These are phyloP conservation scores for Geum urbanum DNA, from an alignment of 306 rosid species.

Conservation along the genomic window DNA sequence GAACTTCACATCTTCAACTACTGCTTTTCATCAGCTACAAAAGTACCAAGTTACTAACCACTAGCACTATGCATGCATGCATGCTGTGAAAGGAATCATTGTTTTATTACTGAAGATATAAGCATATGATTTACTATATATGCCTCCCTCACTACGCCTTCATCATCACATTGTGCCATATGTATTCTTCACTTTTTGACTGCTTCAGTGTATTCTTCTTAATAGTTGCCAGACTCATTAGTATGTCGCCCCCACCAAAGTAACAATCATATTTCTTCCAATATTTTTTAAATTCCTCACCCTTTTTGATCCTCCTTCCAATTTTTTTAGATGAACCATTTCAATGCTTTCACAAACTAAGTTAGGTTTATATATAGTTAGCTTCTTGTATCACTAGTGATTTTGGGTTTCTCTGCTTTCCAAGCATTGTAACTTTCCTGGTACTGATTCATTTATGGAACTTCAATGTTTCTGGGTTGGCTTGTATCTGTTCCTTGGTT, in stretches of 20 bases:
- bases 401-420: conserved; percentile 29
- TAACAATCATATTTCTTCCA: conserved; percentile 30
- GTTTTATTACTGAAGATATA: background rate
- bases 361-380: background rate
- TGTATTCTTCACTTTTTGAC: conserved; percentile 21
- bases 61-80: background rate
- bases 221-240: conserved; percentile 25
- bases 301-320: conserved; percentile 12
- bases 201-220: conserved; percentile 24
- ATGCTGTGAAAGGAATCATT: background rate
- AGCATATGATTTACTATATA: background rate
- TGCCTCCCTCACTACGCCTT: conserved; percentile 22
- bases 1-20: background rate
- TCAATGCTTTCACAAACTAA: conserved; percentile 4
- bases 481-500: conserved; percentile 47
- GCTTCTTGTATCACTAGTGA: conserved; percentile 5
- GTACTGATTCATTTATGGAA: conserved; percentile 36
- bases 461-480: conserved; percentile 28
- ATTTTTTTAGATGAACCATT: conserved; percentile 12
- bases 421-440: background rate
- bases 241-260: conserved; percentile 40
- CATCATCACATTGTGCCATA: conserved; percentile 36
- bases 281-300: conserved; percentile 22
- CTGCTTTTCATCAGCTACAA: conserved; percentile 8
- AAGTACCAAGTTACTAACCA: background rate